These are phyloP conservation scores for Saccharomycopsis oosterbeekiorum DNA, from an alignment of 805 yeast genomes.

Conservation along the genomic window DNA sequence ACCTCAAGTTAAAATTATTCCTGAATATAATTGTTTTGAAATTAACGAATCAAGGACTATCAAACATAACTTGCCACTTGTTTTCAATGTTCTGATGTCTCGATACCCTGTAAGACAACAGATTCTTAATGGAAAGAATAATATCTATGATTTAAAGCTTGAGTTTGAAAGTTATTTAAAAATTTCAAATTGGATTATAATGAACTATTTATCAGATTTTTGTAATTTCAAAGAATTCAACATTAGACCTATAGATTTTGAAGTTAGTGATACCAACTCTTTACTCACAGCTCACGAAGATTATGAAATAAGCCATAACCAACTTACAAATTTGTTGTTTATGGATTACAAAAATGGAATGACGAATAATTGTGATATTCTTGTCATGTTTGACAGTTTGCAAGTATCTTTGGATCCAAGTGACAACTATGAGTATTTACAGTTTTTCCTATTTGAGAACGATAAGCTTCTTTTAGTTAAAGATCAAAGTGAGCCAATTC, in stretches of 20 bases:
- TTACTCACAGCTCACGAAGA: not conserved
- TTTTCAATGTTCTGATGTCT: conserved; percentile 10
- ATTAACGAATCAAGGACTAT: conserved; percentile 4
- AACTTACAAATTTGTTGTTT: not conserved
- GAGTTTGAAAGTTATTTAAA: conserved; percentile 4
- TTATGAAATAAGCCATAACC: not conserved
- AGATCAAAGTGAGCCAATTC: conserved; percentile 22
- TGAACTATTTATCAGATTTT: not conserved
- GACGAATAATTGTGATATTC: conserved; percentile 1
- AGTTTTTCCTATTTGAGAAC: conserved; percentile 28
- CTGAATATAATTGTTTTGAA: conserved; percentile 5
- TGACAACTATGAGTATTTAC: conserved; percentile 31
- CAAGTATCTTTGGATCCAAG: conserved; percentile 34
- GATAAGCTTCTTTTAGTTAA: conserved; percentile 24
- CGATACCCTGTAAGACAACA: conserved; percentile 5
- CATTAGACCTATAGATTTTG: conserved; percentile 1
- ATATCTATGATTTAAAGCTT: conserved; percentile 7
- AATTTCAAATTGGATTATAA: conserved; percentile 11
- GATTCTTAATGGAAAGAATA: not conserved
- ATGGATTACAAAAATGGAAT: not conserved
- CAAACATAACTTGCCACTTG: conserved; percentile 10
- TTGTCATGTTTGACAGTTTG: conserved; percentile 21
- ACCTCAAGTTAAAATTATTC: conserved; percentile 11
- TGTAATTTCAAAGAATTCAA: conserved; percentile 2
- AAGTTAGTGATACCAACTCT: not conserved